Evolutionary conservation across 2,329 filamentous ascomycete genomes (phyloP).

Genomic region (Furcasterigmium sp.): DNA sequence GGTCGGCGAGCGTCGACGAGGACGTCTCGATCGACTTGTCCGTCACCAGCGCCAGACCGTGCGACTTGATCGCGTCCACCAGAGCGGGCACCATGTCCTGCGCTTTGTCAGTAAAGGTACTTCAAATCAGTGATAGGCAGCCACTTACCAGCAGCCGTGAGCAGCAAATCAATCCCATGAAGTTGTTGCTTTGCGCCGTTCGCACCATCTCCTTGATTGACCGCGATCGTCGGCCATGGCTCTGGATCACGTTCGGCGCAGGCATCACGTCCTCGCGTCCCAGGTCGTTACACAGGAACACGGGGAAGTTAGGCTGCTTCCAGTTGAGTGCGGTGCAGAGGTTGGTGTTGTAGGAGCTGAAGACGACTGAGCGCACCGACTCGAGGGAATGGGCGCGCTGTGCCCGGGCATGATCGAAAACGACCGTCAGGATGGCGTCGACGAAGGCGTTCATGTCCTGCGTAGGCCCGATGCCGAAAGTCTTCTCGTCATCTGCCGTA

Average conservation of each 20-base stretch:
- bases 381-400: conserved; percentile 62
- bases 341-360: conserved; percentile 86
- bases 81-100: conserved; percentile 91
- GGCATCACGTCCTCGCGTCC: conserved; percentile 52
- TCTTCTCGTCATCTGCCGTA: conserved; percentile 65
- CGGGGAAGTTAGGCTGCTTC: conserved; percentile 98
- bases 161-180: conserved; percentile 94
- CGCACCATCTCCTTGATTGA: conserved; percentile 94
- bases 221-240: conserved; percentile 67
- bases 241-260: conserved; percentile 29
- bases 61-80: conserved; percentile 88
- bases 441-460: conserved; percentile 82
- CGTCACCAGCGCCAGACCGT: conserved; percentile 85
- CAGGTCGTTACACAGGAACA: conserved; percentile 91
- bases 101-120: conserved; percentile 12
- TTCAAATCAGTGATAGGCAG: too few relatives aligned
- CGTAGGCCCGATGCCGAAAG: conserved; percentile 65
- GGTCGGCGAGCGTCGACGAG: conserved; percentile 38
- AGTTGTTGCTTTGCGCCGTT: conserved; percentile 91
- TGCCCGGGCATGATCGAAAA: conserved; percentile 83
- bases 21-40: conserved; percentile 66
- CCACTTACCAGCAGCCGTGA: conserved; percentile 73
- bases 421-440: conserved; percentile 75
- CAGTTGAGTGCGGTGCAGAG: conserved; percentile 95
- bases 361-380: conserved; percentile 80